Evolutionary conservation across 2,329 filamentous ascomycete species (phyloP).

Genomic region (Aureobasidium sp.): DNA sequence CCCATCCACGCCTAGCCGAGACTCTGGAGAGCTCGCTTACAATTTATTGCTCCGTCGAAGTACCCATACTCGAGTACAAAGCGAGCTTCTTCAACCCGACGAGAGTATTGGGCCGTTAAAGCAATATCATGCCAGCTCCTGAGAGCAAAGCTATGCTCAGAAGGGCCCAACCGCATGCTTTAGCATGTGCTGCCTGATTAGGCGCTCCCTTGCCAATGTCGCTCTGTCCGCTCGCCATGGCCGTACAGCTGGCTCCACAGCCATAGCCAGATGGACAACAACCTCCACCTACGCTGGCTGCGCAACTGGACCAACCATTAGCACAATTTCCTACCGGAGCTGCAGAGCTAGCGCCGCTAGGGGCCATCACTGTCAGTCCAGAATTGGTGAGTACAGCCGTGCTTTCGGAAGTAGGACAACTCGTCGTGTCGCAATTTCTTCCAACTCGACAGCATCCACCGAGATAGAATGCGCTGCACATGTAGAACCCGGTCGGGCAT

Average conservation of each 20-base stretch:
- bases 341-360: constrained; percentile 10
- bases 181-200: constrained; percentile 29
- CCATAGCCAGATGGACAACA: constrained; percentile 76
- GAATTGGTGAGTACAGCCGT: constrained; percentile 59
- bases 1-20: neutral
- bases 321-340: constrained; percentile 52
- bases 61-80: neutral
- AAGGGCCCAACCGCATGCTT: constrained; percentile 26
- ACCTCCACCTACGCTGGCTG: constrained; percentile 59
- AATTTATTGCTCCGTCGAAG: constrained; percentile 20
- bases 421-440: constrained; percentile 72
- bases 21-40: neutral
- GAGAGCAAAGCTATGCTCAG: constrained; percentile 25
- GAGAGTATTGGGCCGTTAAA: constrained; percentile 21
- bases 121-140: constrained; percentile 34
- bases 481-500: constrained; percentile 89
- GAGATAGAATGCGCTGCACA: constrained; percentile 71
- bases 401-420: constrained; percentile 58
- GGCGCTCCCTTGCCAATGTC: constrained; percentile 42
- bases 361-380: constrained; percentile 59
- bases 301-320: constrained; percentile 70
- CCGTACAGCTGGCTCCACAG: constrained; percentile 70
- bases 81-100: neutral
- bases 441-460: constrained; percentile 87
- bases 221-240: constrained; percentile 46